phyloP scores from a whole-genome alignment of 805 yeast genomes.

The Nakazawaea wyomingensis region DNA sequence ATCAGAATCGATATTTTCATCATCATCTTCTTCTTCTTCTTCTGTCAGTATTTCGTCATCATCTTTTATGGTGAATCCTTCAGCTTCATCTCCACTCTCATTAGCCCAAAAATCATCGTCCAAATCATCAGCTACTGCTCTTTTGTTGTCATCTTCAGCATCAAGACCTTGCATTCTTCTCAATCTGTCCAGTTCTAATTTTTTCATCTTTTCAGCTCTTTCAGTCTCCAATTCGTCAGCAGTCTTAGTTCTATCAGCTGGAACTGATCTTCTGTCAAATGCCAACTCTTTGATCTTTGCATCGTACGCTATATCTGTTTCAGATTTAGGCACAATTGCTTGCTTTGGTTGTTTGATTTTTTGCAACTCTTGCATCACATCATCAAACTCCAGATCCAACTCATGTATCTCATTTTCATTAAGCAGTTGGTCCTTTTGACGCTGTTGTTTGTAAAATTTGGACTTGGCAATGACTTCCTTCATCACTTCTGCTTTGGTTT shows the following conservation, averaged over 20 bases:
- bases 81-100: constrained; percentile 41
- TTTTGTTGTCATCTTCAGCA: constrained; percentile 35
- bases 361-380: constrained; percentile 44
- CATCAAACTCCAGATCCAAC: constrained; percentile 70
- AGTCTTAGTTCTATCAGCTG: constrained; percentile 77
- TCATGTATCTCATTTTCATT: constrained; percentile 57
- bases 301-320: constrained; percentile 52
- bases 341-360: constrained; percentile 13
- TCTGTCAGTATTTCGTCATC: constrained; percentile 29
- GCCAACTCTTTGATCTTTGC: constrained; percentile 60
- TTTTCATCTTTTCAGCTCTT: constrained; percentile 51
- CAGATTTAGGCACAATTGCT: constrained; percentile 31
- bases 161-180: constrained; percentile 69
- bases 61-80: constrained; percentile 35
- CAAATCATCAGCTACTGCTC: constrained; percentile 60
- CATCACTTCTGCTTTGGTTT: constrained; percentile 82
- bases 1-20: background rate
- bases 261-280: constrained; percentile 71
- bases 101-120: constrained; percentile 66
- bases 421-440: constrained; percentile 60
- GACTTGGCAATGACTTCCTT: constrained; percentile 80
- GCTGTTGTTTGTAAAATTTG: constrained; percentile 68
- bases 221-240: constrained; percentile 64
- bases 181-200: constrained; percentile 61
- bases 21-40: constrained; percentile 20